These are phyloP conservation scores for Ceratobasidium sp. DNA, from an alignment of 1,284 basidiomycete species.

Conservation along the genomic window DNA sequence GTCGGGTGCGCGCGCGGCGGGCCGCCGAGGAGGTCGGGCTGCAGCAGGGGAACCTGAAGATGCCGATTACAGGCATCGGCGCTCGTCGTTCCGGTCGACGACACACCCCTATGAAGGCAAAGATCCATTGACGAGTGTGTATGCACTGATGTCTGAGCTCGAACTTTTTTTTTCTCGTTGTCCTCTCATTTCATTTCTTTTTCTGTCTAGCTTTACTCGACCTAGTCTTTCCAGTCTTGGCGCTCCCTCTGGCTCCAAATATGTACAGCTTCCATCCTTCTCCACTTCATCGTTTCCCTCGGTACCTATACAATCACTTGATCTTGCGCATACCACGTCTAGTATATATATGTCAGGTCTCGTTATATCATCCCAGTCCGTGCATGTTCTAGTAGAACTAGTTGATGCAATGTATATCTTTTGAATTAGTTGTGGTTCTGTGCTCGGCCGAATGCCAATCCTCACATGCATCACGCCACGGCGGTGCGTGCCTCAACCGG, in stretches of 20 bases:
- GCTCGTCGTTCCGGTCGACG: slow-evolving; percentile 28
- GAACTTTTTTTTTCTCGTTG: slow-evolving; percentile 1
- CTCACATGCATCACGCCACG: neutral
- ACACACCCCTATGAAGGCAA: slow-evolving; percentile 27
- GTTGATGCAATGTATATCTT: slow-evolving; percentile 33
- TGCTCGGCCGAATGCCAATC: neutral
- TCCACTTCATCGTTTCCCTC: neutral
- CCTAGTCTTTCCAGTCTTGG: neutral
- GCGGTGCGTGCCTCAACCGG: neutral
- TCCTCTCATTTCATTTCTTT: neutral
- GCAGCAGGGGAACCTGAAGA: slow-evolving; percentile 12
- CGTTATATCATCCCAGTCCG: neutral
- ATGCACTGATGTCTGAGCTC: neutral
- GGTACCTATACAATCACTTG: slow-evolving; percentile 18
- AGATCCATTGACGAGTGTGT: neutral
- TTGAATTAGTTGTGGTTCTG: neutral
- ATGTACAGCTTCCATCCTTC: slow-evolving; percentile 14
- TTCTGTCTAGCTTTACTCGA: slow-evolving; percentile 17
- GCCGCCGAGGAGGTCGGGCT: slow-evolving; percentile 8
- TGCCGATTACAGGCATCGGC: slow-evolving; percentile 25
- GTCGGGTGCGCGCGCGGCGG: slow-evolving; percentile 22
- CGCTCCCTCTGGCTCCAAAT: neutral
- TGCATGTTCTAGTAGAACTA: slow-evolving; percentile 35
- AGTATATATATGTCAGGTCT: slow-evolving; percentile 28
- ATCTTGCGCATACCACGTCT: slow-evolving; percentile 18